A percentile compares a stretch with the other conserved stretches of the same genome.
phyloP scores from a whole-genome alignment of 371 early-diverging fungal genomes.

The Capillidium heterosporum region DNA sequence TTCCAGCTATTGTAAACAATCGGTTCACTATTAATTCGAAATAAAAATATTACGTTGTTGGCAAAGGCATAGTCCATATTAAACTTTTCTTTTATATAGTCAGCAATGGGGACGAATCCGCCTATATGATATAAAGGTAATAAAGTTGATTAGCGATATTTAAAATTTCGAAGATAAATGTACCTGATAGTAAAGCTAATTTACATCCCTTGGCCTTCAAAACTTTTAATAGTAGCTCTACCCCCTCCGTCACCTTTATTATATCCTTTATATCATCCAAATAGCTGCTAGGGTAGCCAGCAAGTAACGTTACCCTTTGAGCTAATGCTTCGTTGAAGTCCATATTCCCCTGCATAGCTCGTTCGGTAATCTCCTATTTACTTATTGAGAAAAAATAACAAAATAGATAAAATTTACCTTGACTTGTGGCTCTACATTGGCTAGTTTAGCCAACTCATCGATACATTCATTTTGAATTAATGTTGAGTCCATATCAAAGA shows the following conservation, averaged over 20 bases:
- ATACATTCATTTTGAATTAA: constrained; percentile 95
- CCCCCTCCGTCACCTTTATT: constrained; percentile 83
- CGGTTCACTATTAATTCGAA: constrained; percentile 4
- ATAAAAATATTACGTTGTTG: constrained; percentile 40
- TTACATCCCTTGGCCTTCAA: constrained; percentile 85
- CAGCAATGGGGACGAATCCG: constrained; percentile 85
- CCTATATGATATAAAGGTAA: constrained; percentile 23
- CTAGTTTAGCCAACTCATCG: constrained; percentile 87
- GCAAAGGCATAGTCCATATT: constrained; percentile 93
- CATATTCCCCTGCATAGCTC: constrained; percentile 92
- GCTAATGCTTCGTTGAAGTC: constrained; percentile 85
- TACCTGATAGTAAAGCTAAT: constrained; percentile 82
- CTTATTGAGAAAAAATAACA: not conserved
- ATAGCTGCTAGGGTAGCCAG: constrained; percentile 65
- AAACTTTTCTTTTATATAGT: constrained; percentile 70
- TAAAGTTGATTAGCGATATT: not conserved
- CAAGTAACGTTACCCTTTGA: constrained; percentile 69
- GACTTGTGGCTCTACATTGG: constrained; percentile 81
- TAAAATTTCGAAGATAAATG: not conserved
- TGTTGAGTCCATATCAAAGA: constrained; percentile 98
- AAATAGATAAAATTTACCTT: constrained; percentile 29
- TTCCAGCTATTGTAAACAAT: constrained; percentile 32
- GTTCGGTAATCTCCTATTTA: constrained; percentile 67
- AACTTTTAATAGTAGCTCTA: constrained; percentile 62
- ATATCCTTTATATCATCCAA: constrained; percentile 52